These are phyloP conservation scores for Trametes coccinea DNA, from an alignment of 768 basidiomycete species.

Conservation along the genomic window DNA sequence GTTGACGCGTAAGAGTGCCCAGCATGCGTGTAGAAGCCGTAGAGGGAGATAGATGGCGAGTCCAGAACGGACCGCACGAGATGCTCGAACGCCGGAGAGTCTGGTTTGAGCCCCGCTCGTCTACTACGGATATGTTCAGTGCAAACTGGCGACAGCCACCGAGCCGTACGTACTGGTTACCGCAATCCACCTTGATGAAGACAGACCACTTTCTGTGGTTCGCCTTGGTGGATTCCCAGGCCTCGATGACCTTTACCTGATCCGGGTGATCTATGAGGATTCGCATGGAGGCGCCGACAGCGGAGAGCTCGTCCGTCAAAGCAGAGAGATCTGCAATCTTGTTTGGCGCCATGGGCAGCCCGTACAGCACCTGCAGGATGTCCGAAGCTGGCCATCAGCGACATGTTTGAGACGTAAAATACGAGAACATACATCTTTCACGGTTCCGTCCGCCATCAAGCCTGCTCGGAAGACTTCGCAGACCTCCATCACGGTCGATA, in stretches of 20 bases:
- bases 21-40: conserved; percentile 84
- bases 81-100: conserved; percentile 52
- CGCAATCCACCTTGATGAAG: conserved; percentile 81
- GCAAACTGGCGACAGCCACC: conserved; percentile 6
- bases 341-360: conserved; percentile 67
- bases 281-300: conserved; percentile 59
- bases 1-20: conserved; percentile 78
- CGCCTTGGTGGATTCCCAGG: conserved; percentile 48
- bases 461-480: conserved; percentile 71
- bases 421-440: conserved; percentile 66
- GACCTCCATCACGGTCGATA: conserved; percentile 84
- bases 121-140: conserved; percentile 38
- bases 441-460: conserved; percentile 66
- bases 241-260: conserved; percentile 66
- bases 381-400: background rate
- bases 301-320: conserved; percentile 55
- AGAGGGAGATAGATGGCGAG: conserved; percentile 60
- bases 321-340: conserved; percentile 70
- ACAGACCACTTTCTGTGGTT: conserved; percentile 61
- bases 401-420: background rate
- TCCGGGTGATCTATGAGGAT: conserved; percentile 76
- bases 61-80: conserved; percentile 54
- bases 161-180: conserved; percentile 58
- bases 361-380: conserved; percentile 70
- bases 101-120: conserved; percentile 68